A percentile compares a stretch with the other conserved stretches of the same genome.
Evolutionary conservation across 2,329 filamentous ascomycete species (phyloP).

Genomic region (Colletotrichum scovillei): DNA sequence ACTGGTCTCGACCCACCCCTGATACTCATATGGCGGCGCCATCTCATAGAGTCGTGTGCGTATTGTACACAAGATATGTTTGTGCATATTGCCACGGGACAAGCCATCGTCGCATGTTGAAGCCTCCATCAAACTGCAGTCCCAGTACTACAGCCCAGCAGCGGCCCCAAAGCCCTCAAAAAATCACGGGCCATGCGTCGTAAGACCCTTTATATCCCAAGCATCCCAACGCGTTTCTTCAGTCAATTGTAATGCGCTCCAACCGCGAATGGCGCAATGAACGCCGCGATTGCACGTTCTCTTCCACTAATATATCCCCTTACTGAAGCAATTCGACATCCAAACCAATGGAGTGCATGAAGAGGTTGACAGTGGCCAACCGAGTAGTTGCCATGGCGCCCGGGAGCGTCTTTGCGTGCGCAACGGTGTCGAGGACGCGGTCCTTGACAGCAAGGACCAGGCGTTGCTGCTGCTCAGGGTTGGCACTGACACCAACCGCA

Average conservation of each 20-base stretch:
- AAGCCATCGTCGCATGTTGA: conserved; percentile 10
- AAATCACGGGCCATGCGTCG: conserved; percentile 24
- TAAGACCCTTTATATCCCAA: conserved; percentile 15
- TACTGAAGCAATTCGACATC: conserved; percentile 81
- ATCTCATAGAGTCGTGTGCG: conserved; percentile 20
- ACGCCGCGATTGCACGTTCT: conserved; percentile 10
- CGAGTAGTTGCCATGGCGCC: conserved; percentile 86
- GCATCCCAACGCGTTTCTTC: conserved; percentile 13
- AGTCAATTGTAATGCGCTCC: conserved; percentile 14
- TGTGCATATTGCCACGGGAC: conserved; percentile 30
- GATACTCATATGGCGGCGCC: conserved; percentile 14
- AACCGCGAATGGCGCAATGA: not conserved
- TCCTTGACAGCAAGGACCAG: conserved; percentile 97
- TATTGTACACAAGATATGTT: conserved; percentile 35
- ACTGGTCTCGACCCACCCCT: conserved; percentile 24
- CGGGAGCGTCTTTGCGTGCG: conserved; percentile 88
- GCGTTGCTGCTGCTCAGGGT: conserved; percentile 93
- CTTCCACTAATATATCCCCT: conserved; percentile 21
- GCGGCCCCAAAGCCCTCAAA: conserved; percentile 26
- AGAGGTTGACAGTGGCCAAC: conserved; percentile 93
- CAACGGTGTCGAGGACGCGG: conserved; percentile 94
- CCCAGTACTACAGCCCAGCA: conserved; percentile 26
- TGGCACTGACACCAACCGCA: conserved; percentile 92
- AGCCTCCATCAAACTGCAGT: conserved; percentile 20
- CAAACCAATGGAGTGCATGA: conserved; percentile 98